Base-by-base conservation (phyloP, 805 yeast genomes). In the Cyberlindnera mississippiensis region DNA sequence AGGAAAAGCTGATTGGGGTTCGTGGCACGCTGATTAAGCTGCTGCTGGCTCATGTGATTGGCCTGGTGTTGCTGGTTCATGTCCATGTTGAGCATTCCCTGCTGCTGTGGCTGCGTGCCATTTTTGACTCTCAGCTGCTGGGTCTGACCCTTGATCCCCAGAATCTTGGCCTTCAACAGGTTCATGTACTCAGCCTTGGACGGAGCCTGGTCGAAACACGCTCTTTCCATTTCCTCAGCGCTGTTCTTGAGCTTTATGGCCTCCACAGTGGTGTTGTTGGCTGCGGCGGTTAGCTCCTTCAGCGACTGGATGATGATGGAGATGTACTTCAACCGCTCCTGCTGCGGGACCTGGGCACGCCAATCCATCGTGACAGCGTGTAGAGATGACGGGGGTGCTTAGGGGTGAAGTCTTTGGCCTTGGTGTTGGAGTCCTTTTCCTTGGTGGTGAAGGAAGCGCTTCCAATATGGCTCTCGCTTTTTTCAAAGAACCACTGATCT, bases 221-320 rank as follows among this genome's bases (percentile, higher is more conserved):
- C 77, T 44, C 78, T 75, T 57, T 84, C 93, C 51, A 80, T 82
- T 54, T 82, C 86, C 52, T 78, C 82, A 4, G 89, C 88, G 51
- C 79, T 68, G 4, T 70, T 62, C 52, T 71, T 73, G 51, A 75
- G 64, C 50, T 69, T 73, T 38, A 64, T 68, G 18, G 64, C 53
- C 29, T 68, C 71, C 9, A 54, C 40, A 10, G 52, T 33, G 3
- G 51, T 40, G 30, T 48, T 40, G 31, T 41, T 48, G 3, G 59
- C 44, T 4, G 48, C 35, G 6, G 40, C 14, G 0, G 60, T 50
- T 16, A 55, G 39, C 32, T 57, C 62, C 28, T 51, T 52, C 28
- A 56, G 40, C 2, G 56, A 46, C 38, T 48, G 49, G 3, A 55
- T 42, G 16, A 56, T 37, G 15, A 56, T 52, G 2, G 49, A 41